These are phyloP conservation scores for Mitragyna speciosa DNA, from an alignment of 257 asterid genomes.

Conservation along the genomic window DNA sequence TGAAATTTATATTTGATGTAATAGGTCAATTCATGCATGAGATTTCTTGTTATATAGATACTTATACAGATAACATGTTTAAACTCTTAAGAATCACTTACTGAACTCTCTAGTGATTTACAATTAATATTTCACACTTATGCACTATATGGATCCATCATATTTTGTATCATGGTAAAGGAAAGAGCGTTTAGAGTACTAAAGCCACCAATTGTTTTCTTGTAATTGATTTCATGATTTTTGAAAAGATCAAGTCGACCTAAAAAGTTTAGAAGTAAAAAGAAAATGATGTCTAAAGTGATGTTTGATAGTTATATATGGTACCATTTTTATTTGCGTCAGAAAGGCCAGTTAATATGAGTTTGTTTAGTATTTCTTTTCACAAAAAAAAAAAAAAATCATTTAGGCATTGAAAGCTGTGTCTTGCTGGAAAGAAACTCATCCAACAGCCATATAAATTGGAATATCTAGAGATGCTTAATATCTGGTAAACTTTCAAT, in stretches of 20 bases:
- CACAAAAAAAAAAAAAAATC: not conserved
- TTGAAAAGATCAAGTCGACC: not conserved
- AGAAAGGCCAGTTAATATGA: not conserved
- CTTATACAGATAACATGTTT: too few species aligned
- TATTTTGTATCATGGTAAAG: not conserved
- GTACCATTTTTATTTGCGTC: not conserved
- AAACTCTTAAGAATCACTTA: not conserved
- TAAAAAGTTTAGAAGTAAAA: not conserved
- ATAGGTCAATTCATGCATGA: too few species aligned
- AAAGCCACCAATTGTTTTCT: not conserved
- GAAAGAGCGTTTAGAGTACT: not conserved
- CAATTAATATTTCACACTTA: too few species aligned
- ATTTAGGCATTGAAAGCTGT: not conserved
- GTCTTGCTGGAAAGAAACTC: not conserved
- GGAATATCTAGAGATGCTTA: not conserved
- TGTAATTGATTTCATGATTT: not conserved
- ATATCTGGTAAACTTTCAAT: not conserved
- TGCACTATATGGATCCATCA: too few species aligned
- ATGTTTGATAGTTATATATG: not conserved
- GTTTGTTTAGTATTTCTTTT: not conserved
- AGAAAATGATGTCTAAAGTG: not conserved
- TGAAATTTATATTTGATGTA: too few species aligned
- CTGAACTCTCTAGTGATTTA: not conserved
- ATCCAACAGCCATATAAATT: not conserved
- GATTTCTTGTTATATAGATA: too few species aligned